phyloP scores from a whole-genome alignment of 352 stramenopile genomes.

The Phytopythium ostracodes region DNA sequence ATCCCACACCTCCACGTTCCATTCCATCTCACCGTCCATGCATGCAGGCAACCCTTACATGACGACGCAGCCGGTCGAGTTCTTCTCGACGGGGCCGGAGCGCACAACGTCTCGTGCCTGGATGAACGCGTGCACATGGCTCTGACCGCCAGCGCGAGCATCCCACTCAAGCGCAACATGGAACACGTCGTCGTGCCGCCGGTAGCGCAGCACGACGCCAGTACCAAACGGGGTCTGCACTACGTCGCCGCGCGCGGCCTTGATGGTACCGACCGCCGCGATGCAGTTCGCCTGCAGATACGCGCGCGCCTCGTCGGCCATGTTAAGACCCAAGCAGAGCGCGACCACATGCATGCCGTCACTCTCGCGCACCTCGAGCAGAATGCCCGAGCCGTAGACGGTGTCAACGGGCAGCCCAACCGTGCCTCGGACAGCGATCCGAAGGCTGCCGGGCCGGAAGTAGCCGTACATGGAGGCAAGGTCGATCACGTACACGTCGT shows the following conservation, averaged over 20 bases:
- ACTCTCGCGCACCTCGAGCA: constrained; percentile 47
- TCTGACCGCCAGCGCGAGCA: constrained; percentile 25
- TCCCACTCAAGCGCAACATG: constrained; percentile 70
- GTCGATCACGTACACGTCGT: constrained; percentile 59
- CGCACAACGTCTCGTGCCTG: constrained; percentile 50
- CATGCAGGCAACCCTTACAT: constrained; percentile 39
- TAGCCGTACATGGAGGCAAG: constrained; percentile 41
- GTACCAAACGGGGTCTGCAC: constrained; percentile 76
- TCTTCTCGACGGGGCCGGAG: constrained; percentile 50
- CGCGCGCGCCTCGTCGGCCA: constrained; percentile 41
- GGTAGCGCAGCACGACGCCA: constrained; percentile 68
- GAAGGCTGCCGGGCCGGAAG: constrained; percentile 33
- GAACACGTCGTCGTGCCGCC: constrained; percentile 56
- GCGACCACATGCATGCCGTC: constrained; percentile 73
- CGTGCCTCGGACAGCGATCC: constrained; percentile 40
- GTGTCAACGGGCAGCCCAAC: constrained; percentile 66
- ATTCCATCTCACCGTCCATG: constrained; percentile 5
- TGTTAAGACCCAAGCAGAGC: constrained; percentile 46
- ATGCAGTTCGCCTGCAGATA: constrained; percentile 63
- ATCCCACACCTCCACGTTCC: not conserved
- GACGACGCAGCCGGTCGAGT: constrained; percentile 50
- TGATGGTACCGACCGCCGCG: constrained; percentile 35
- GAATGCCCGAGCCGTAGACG: constrained; percentile 56
- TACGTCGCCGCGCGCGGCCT: constrained; percentile 68
- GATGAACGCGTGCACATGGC: constrained; percentile 63